These are phyloP conservation scores for Candida pini DNA, from an alignment of 805 yeast species.

Conservation along the genomic window DNA sequence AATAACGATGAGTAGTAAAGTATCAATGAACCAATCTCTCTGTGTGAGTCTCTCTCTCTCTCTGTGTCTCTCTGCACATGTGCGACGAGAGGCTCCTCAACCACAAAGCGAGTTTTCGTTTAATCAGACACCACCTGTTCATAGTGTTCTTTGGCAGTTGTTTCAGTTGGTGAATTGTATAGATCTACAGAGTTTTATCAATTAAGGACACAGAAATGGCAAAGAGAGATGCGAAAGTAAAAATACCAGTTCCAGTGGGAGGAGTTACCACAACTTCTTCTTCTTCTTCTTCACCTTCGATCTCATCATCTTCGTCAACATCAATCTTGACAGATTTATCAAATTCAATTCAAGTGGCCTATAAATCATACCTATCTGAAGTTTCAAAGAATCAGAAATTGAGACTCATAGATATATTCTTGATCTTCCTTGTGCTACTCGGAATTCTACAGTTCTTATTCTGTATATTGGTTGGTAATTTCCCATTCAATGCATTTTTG, in stretches of 20 bases:
- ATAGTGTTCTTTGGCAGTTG: no score
- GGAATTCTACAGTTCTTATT: conserved; percentile 79
- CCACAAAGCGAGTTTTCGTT: no score
- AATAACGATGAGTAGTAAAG: no score
- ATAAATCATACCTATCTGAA: conserved; percentile 27
- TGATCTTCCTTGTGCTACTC: conserved; percentile 64
- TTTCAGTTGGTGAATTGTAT: no score
- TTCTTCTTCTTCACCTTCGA: conserved; percentile 5
- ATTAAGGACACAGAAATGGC: no score
- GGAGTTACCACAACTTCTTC: conserved; percentile 3
- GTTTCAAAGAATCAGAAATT: conserved; percentile 34
- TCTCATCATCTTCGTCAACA: conserved; percentile 7
- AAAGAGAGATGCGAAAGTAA: conserved; percentile 31
- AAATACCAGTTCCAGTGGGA: conserved; percentile 3
- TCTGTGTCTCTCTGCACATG: no score
- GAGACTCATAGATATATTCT: conserved; percentile 70
- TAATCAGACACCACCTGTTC: no score
- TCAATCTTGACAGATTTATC: conserved; percentile 26
- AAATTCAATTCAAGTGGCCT: conserved; percentile 27
- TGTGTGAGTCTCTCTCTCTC: background rate
- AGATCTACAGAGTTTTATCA: no score
- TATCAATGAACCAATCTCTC: background rate
- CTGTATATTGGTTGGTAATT: conserved; percentile 72
- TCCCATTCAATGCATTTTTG: conserved; percentile 95
- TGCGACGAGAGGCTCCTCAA: no score